phyloP scores from a whole-genome alignment of 2,329 filamentous ascomycete genomes.

The Boeremia lycopersici region DNA sequence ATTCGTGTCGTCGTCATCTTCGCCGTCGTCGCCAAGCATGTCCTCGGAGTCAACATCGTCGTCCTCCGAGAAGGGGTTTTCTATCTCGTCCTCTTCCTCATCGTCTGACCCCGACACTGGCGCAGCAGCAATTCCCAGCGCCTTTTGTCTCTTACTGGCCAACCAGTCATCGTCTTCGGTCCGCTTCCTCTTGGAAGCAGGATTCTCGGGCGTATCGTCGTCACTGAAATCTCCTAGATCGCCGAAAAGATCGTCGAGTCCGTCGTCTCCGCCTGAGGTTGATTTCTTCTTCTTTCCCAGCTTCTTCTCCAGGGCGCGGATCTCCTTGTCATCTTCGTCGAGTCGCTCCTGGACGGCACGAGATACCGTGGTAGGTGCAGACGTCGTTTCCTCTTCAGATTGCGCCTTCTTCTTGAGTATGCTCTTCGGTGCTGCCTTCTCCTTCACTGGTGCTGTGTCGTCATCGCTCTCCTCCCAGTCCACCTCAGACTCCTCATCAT shows the following conservation, averaged over 20 bases:
- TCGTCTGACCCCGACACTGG: constrained; percentile 21
- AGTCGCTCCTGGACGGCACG: constrained; percentile 63
- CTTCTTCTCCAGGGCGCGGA: constrained; percentile 84
- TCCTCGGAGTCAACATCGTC: constrained; percentile 43
- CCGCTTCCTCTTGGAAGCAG: constrained; percentile 60
- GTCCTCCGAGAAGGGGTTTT: constrained; percentile 24
- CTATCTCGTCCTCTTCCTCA: constrained; percentile 29
- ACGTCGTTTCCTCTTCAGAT: constrained; percentile 13
- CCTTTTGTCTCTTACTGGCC: constrained; percentile 62
- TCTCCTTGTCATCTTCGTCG: constrained; percentile 84
- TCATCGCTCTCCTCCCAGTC: constrained; percentile 45
- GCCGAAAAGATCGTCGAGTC: constrained; percentile 77
- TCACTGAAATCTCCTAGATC: constrained; percentile 60
- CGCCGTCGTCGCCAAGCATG: constrained; percentile 27
- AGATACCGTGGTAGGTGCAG: constrained; percentile 38
- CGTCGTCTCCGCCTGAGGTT: constrained; percentile 71
- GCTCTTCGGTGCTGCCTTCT: constrained; percentile 40
- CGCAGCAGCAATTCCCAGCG: constrained; percentile 32
- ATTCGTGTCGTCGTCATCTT: constrained; percentile 32
- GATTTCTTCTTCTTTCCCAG: constrained; percentile 78
- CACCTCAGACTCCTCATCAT: constrained; percentile 35
- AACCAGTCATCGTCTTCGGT: constrained; percentile 67
- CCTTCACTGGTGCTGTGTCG: constrained; percentile 26
- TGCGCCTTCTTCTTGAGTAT: constrained; percentile 33
- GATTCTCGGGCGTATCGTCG: constrained; percentile 52